Conservation (phyloP, 2,329 filamentous ascomycete species). For the Cladosporium sp. region DNA sequence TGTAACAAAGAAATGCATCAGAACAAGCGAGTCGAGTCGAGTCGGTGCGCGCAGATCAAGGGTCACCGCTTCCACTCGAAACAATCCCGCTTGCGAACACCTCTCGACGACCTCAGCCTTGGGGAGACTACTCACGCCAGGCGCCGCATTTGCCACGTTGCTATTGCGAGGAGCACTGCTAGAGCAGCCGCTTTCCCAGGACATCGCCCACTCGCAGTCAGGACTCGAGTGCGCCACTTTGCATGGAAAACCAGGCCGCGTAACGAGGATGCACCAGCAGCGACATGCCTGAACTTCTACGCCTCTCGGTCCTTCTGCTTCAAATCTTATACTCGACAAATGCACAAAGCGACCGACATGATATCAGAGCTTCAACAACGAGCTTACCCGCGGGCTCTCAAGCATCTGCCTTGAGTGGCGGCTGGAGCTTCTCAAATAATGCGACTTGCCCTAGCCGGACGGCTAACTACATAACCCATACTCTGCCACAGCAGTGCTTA, state of each 20-base stretch:
- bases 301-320: conserved; percentile 27
- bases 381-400: conserved; percentile 17
- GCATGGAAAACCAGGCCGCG: neutral
- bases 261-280: conserved; percentile 27
- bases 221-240: neutral
- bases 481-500: conserved; percentile 73
- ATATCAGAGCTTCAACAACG: neutral
- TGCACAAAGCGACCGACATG: conserved; percentile 19
- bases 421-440: neutral
- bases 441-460: conserved; percentile 58
- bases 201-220: neutral
- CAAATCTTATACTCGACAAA: conserved; percentile 25
- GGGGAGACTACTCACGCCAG: conserved; percentile 4
- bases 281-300: conserved; percentile 32
- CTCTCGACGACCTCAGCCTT: conserved; percentile 8
- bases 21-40: conserved; percentile 1
- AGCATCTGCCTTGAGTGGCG: conserved; percentile 16
- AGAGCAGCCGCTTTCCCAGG: neutral
- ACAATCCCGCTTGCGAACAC: conserved; percentile 8
- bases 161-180: neutral
- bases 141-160: conserved; percentile 12
- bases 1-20: conserved; percentile 5
- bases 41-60: neutral
- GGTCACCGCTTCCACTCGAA: conserved; percentile 11
- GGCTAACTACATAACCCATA: conserved; percentile 81